Base-by-base conservation (phyloP, 2,329 filamentous ascomycete genomes). In the Botrytis deweyae region DNA sequence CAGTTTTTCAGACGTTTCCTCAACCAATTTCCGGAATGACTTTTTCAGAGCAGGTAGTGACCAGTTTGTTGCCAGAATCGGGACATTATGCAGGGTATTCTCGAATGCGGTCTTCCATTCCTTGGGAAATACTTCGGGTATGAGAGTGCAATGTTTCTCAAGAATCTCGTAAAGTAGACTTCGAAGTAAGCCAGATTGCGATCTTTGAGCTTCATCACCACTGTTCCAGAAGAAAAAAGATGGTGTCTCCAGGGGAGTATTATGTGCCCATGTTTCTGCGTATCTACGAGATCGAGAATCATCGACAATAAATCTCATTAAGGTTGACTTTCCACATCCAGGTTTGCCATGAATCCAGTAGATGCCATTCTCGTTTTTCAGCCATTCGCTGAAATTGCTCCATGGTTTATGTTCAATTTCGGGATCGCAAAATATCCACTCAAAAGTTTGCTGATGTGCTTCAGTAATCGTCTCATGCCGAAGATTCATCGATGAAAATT, bases 221-320 rank as follows among this genome's bases (percentile, higher is more conserved):
- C 14, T 58, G 55, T 81, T 84, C 84, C 84, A 86, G 72, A 86
- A 85, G 77, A 85, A 86, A 76, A 83, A 86, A 0, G 81, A 81
- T 0, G 83, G 82, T 0, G 79, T 82, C 4, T 79, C 65, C 29
- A 72, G n/a, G 12, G 73, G 46, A 4, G n/a, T 36, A 10, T 16
- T 16, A 0, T 42, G 75, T 0, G 81, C 76, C 83, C 82, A 83
- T 7, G 29, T 36, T 40, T 2, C 59, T 4, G 73, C 73, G 7
- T 82, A 76, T 9, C 65, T 22, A 33, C 6, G 40, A 22, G 68
- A 74, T 29, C 25, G 36, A 2, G 25, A 42, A 59, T 75, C 16
- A 4, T 72, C 59, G 38, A 25, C 58, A n/a, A 78, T 72, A 42
- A 74, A 76, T 38, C 58, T 75, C 75, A 77, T 76, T 16, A 78